A percentile compares a stretch with the other conserved stretches of the same genome.
Conservation (phyloP, 2,329 filamentous ascomycete genomes). For the Xylaria sp. region DNA sequence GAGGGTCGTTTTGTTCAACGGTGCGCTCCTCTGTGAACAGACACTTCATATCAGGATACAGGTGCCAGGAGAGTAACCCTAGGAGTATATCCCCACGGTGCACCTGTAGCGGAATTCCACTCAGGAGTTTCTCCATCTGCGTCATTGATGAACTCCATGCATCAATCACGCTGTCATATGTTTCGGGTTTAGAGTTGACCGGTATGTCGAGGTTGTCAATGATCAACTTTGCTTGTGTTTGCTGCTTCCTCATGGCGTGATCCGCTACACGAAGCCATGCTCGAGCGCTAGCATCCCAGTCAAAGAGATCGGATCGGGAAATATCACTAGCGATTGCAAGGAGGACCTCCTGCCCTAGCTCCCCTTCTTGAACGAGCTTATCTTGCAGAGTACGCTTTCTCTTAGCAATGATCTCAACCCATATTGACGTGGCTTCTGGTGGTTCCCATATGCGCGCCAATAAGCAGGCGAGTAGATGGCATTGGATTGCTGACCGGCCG, state of each 20-base stretch:
- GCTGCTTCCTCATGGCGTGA: neutral
- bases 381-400: conserved; percentile 3
- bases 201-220: neutral
- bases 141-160: conserved; percentile 11
- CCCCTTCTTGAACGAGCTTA: neutral
- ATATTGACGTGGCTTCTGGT: conserved; percentile 27
- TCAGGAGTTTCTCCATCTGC: conserved; percentile 6
- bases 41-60: conserved; percentile 7
- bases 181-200: neutral
- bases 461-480: conserved; percentile 29
- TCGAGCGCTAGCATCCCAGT: conserved; percentile 4
- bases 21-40: neutral
- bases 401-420: conserved; percentile 26
- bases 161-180: neutral
- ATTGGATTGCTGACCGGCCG: conserved; percentile 18
- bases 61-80: conserved; percentile 2
- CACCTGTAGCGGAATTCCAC: neutral
- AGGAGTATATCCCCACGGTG: conserved; percentile 1
- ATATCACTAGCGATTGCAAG: neutral
- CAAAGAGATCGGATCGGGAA: neutral
- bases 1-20: neutral
- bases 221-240: neutral
- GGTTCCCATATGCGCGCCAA: conserved; percentile 27
- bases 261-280: neutral
- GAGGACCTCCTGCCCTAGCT: neutral